phyloP scores from a whole-genome alignment of 805 yeast genomes.

The Ogataea philodendri region DNA sequence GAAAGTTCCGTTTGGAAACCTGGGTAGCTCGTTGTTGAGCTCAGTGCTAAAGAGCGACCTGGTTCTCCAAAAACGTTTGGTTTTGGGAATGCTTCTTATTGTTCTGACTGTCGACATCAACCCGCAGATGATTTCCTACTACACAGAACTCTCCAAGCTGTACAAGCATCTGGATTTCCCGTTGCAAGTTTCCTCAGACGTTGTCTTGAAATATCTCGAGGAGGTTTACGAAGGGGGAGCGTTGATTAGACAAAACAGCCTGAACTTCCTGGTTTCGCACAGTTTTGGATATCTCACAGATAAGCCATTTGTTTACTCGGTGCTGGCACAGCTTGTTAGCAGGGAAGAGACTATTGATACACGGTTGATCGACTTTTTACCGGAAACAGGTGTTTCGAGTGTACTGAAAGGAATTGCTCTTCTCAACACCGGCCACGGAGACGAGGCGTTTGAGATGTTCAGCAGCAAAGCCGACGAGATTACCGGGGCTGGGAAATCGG shows the following conservation, averaged over 20 bases:
- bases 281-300: constrained; percentile 17
- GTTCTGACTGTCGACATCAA: constrained; percentile 34
- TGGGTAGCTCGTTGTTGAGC: constrained; percentile 25
- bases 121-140: constrained; percentile 25
- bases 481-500: constrained; percentile 19
- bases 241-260: constrained; percentile 22
- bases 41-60: constrained; percentile 23
- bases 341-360: constrained; percentile 10
- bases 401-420: constrained; percentile 30
- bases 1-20: constrained; percentile 23
- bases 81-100: constrained; percentile 29
- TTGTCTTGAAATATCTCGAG: constrained; percentile 12
- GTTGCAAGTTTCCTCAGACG: constrained; percentile 2
- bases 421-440: constrained; percentile 26
- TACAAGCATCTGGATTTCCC: constrained; percentile 13
- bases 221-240: constrained; percentile 26
- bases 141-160: constrained; percentile 16
- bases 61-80: constrained; percentile 19
- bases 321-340: constrained; percentile 25
- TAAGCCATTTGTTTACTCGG: constrained; percentile 23
- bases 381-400: constrained; percentile 24
- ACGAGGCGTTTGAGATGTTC: constrained; percentile 33
- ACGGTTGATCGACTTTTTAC: constrained; percentile 23
- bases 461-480: constrained; percentile 29
- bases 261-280: constrained; percentile 25